Evolutionary conservation across 106 monocot species (phyloP), one percentile per base, ranked within the genome.

Genomic region (Apostasia ramifera): DNA sequence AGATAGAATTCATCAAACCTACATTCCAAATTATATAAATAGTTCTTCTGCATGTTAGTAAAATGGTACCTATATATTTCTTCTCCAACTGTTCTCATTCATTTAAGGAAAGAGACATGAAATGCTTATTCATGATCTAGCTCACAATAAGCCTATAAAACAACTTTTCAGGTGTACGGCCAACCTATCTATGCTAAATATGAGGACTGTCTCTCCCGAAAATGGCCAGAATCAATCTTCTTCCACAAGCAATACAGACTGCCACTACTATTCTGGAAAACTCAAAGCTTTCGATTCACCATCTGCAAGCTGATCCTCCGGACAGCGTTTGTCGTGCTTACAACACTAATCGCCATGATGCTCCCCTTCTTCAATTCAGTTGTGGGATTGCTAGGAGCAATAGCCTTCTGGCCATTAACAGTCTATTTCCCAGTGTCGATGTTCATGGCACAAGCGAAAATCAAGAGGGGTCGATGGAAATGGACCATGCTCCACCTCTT

Each of bases 331-430:
- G 70, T 75, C 26, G 41, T 64, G 1, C 11, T 70, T 1, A 80
- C 80, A 3, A 80, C 70, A 0, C 6, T 65, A 3, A 53, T 58
- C 1, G 74, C 74, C 0, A 70, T 80, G 51, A 48, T 61, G 70
- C 52, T 80, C 11, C 80, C 80, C 2, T 80, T 70, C 75, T 80
- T 80, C 75, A 80, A 80, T 41, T 70, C 74, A 47, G 37, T 75
- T 40, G 58, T 80, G 0, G 70, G 80, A 39, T 53, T 75, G 53
- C 58, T 80, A 5, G 80, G 80, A 38, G 41, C 80, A 7, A 57
- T 80, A 13, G 70, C 53, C 1, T 80, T 80, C 53, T 80, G 74
- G 75, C 80, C 80, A 44, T 10, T 80, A 43, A 71, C 80, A 6
- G 75, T 80, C 6, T 58, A 80, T 50, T 80, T 54, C 40, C 80